Conservation (phyloP, 208 protist species). For the Wallacemonas sp. region DNA sequence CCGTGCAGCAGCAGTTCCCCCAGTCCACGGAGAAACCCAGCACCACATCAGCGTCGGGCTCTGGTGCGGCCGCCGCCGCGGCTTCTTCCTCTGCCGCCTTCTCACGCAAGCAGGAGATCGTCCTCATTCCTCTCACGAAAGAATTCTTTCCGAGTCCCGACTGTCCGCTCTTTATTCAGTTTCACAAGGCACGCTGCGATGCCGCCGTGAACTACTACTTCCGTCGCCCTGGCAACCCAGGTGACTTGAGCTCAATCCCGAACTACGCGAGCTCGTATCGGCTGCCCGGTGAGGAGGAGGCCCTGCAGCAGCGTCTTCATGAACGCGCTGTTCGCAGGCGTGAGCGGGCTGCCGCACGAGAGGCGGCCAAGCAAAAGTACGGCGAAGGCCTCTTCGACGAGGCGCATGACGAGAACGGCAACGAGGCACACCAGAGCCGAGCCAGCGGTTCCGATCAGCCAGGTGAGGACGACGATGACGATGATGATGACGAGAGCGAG, state of each 20-base stretch:
- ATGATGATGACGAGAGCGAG: conserved; percentile 21
- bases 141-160: conserved; percentile 78
- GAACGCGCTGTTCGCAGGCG: not conserved
- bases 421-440: not conserved
- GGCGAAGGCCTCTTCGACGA: not conserved
- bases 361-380: not conserved
- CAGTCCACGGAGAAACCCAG: not conserved
- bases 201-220: conserved; percentile 87
- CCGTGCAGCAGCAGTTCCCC: conserved; percentile 29
- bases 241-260: conserved; percentile 74
- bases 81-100: no score
- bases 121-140: conserved; percentile 77
- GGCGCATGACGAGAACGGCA: conserved; percentile 1
- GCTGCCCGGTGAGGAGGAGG: conserved; percentile 25
- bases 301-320: not conserved
- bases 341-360: not conserved
- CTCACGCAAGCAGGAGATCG: conserved; percentile 48
- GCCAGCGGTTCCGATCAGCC: conserved; percentile 4
- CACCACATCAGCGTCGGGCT: conserved; percentile 1
- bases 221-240: conserved; percentile 67
- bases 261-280: conserved; percentile 43
- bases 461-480: conserved; percentile 22
- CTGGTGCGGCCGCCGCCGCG: not conserved
- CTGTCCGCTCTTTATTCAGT: conserved; percentile 83
- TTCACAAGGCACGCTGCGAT: conserved; percentile 78